A percentile compares a stretch with the other conserved stretches of the same genome.
Conservation (phyloP, 805 yeast species). For the Nakazawaea siamensis region DNA sequence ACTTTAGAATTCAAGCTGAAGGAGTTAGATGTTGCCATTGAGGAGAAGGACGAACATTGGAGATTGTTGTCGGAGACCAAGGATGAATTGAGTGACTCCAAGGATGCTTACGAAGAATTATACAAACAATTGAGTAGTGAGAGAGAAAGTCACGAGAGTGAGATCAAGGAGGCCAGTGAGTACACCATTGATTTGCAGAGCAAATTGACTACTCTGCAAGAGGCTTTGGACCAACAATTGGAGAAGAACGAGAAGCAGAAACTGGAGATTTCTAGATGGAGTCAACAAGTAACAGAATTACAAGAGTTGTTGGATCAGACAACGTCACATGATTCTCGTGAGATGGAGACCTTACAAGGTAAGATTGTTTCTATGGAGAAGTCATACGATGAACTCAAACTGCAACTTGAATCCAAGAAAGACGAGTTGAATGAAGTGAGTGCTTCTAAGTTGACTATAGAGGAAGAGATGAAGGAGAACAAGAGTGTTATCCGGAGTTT, state of each 20-base stretch:
- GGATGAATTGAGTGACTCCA: conserved; percentile 9
- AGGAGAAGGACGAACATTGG: conserved; percentile 15
- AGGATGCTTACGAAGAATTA: conserved; percentile 1
- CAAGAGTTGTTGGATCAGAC: conserved; percentile 9
- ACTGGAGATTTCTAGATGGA: background rate
- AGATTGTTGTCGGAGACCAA: conserved; percentile 21
- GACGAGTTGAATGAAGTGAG: background rate
- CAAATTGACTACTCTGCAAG: background rate
- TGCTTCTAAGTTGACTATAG: background rate
- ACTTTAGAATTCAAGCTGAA: conserved; percentile 7
- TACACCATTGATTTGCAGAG: background rate
- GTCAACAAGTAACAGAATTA: conserved; percentile 1
- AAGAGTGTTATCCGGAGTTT: background rate
- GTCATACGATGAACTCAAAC: conserved; percentile 11
- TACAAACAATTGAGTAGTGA: background rate
- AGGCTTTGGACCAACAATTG: background rate
- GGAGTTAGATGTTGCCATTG: conserved; percentile 10
- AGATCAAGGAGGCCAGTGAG: background rate
- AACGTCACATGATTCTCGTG: conserved; percentile 5
- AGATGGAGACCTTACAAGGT: conserved; percentile 9
- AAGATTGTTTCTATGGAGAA: conserved; percentile 11
- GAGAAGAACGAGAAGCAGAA: background rate
- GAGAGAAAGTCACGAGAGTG: background rate
- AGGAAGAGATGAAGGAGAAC: too few species aligned
- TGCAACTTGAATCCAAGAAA: background rate